Evolutionary conservation across 1,139 yeast species (phyloP).

Genomic region (Kurtzmaniella quercitrusa): DNA sequence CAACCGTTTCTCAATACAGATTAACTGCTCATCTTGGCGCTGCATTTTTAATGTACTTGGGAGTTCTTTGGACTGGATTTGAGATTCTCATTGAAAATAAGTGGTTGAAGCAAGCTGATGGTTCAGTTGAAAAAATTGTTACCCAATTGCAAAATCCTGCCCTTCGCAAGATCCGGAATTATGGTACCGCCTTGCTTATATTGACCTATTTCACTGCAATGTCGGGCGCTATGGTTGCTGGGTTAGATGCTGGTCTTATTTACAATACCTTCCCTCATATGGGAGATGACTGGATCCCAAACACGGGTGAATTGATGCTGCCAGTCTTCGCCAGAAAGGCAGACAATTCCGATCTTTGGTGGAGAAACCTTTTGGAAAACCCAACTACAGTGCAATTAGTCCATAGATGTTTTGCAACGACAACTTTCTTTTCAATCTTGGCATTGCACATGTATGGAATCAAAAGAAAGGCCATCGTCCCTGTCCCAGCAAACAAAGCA

Average conservation of each 20-base stretch:
- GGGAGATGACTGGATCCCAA: constrained; percentile 82
- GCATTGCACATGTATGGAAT: constrained; percentile 63
- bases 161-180: constrained; percentile 51
- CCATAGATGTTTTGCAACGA: constrained; percentile 80
- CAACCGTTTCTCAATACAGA: constrained; percentile 95
- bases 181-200: constrained; percentile 54
- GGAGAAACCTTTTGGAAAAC: constrained; percentile 93
- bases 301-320: constrained; percentile 68
- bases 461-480: constrained; percentile 56
- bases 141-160: constrained; percentile 50
- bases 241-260: constrained; percentile 94
- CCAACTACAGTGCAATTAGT: constrained; percentile 94
- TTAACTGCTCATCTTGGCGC: constrained; percentile 93
- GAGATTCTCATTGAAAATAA: constrained; percentile 75
- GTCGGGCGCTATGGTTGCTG: constrained; percentile 98
- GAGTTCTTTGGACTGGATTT: constrained; percentile 87
- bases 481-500: constrained; percentile 48
- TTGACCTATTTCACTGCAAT: constrained; percentile 84
- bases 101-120: constrained; percentile 38
- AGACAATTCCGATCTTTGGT: constrained; percentile 71
- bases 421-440: constrained; percentile 71
- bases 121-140: constrained; percentile 47
- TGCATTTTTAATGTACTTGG: constrained; percentile 82
- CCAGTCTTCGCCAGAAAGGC: constrained; percentile 64
- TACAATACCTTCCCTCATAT: constrained; percentile 95